These are phyloP conservation scores for Scalesia atractyloides DNA, from an alignment of 129 eudicot genomes.

Conservation along the genomic window DNA sequence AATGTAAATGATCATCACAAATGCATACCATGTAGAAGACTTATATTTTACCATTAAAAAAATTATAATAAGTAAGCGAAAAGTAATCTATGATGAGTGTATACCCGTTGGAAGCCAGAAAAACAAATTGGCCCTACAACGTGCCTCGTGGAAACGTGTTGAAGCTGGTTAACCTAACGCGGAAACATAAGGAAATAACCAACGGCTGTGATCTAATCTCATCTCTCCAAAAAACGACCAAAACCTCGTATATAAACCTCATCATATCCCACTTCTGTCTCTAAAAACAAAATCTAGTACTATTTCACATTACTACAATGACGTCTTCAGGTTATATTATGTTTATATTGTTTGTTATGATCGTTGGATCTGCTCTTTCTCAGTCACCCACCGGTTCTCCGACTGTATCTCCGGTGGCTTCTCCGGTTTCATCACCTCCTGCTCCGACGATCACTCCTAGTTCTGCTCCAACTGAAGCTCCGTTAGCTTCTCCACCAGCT, in stretches of 20 bases:
- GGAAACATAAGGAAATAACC: neutral
- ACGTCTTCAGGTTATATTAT: neutral
- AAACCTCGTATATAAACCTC: neutral
- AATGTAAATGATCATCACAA: too few relatives aligned
- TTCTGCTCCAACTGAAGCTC: constrained; percentile 35
- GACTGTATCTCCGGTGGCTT: constrained; percentile 32
- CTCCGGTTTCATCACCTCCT: constrained; percentile 44
- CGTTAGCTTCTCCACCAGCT: constrained; percentile 36
- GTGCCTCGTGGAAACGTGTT: constrained; percentile 1
- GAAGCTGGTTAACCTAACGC: neutral
- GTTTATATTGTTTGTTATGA: neutral
- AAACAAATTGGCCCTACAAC: too few relatives aligned
- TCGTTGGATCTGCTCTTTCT: neutral
- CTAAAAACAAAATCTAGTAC: neutral
- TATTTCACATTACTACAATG: neutral
- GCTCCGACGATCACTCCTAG: constrained; percentile 33
- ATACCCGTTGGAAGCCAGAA: too few relatives aligned
- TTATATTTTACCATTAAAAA: too few relatives aligned
- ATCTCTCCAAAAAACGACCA: neutral
- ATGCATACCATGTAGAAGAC: too few relatives aligned
- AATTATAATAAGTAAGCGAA: too few relatives aligned
- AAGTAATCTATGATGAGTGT: too few relatives aligned
- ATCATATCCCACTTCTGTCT: neutral
- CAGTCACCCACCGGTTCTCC: constrained; percentile 52
- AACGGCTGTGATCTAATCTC: neutral